These are phyloP conservation scores for Trichosporon coremiiforme DNA, from an alignment of 1,284 basidiomycete species.

Conservation along the genomic window DNA sequence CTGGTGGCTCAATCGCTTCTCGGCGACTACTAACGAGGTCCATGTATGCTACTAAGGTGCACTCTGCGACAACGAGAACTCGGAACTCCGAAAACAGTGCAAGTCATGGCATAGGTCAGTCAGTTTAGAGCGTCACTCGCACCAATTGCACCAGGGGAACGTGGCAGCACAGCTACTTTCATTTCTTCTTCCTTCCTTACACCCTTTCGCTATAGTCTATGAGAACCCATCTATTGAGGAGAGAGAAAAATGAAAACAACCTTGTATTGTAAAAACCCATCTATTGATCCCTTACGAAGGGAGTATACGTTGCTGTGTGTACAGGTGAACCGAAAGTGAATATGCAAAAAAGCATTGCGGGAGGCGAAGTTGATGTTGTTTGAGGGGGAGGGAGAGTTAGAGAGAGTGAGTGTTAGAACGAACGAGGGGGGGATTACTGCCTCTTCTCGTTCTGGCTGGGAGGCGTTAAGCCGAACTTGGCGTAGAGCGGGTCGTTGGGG, in stretches of 20 bases:
- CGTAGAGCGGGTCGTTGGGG: constrained; percentile 53
- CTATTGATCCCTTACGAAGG: constrained; percentile 3
- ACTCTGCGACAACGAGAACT: background rate
- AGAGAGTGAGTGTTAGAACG: background rate
- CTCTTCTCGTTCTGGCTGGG: constrained; percentile 21
- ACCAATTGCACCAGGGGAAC: background rate
- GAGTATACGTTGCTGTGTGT: constrained; percentile 13
- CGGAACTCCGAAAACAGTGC: background rate
- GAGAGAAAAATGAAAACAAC: constrained; percentile 10
- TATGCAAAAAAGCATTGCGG: background rate
- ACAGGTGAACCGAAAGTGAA: constrained; percentile 1
- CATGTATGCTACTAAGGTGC: background rate
- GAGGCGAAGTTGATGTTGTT: background rate
- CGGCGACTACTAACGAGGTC: background rate
- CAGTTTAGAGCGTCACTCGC: background rate
- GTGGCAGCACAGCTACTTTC: constrained; percentile 16
- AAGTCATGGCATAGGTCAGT: background rate
- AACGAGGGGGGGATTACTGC: background rate
- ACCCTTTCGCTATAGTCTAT: constrained; percentile 2
- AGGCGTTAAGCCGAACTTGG: constrained; percentile 43
- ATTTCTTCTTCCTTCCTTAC: constrained; percentile 17
- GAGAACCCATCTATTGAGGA: constrained; percentile 11
- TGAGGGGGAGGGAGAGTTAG: background rate
- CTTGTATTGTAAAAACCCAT: constrained; percentile 17
- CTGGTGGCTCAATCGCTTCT: background rate